A percentile compares a stretch with the other conserved stretches of the same genome.
phyloP scores from a whole-genome alignment of 2,329 filamentous ascomycete genomes.

The Aspergillus tanneri region DNA sequence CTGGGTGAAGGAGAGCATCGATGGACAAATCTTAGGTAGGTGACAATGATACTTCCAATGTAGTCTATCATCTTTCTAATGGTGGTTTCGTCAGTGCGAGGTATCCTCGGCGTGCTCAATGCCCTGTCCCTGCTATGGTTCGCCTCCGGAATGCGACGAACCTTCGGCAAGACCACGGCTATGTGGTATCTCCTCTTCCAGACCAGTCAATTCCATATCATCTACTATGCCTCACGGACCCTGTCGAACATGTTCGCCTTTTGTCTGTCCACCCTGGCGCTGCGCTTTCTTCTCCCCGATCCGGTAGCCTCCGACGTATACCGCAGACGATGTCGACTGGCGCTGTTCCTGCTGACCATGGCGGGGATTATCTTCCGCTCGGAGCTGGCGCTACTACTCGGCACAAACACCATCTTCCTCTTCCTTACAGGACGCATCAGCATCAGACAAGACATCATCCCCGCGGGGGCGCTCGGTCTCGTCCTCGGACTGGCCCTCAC shows the following conservation, averaged over 20 bases:
- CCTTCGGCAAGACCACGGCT: slow-evolving; percentile 67
- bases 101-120: slow-evolving; percentile 75
- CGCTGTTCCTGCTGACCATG: slow-evolving; percentile 73
- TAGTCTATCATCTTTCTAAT: background rate
- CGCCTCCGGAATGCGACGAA: slow-evolving; percentile 59
- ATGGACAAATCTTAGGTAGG: slow-evolving; percentile 58
- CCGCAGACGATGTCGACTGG: slow-evolving; percentile 57
- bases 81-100: slow-evolving; percentile 58
- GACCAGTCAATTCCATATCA: slow-evolving; percentile 82
- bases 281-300: slow-evolving; percentile 53
- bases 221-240: slow-evolving; percentile 89
- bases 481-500: slow-evolving; percentile 67
- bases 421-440: slow-evolving; percentile 57
- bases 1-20: slow-evolving; percentile 56
- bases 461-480: slow-evolving; percentile 65
- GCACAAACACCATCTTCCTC: slow-evolving; percentile 64
- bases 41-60: background rate
- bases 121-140: slow-evolving; percentile 67
- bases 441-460: slow-evolving; percentile 57
- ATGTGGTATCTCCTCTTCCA: slow-evolving; percentile 80
- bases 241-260: slow-evolving; percentile 98
- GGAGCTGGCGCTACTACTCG: slow-evolving; percentile 80
- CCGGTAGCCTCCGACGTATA: slow-evolving; percentile 23
- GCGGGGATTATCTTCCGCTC: slow-evolving; percentile 84
- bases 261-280: slow-evolving; percentile 54